A percentile compares a stretch with the other conserved stretches of the same genome.
phyloP scores from a whole-genome alignment of 352 stramenopile genomes.

The Phytophthora agathidicida region DNA sequence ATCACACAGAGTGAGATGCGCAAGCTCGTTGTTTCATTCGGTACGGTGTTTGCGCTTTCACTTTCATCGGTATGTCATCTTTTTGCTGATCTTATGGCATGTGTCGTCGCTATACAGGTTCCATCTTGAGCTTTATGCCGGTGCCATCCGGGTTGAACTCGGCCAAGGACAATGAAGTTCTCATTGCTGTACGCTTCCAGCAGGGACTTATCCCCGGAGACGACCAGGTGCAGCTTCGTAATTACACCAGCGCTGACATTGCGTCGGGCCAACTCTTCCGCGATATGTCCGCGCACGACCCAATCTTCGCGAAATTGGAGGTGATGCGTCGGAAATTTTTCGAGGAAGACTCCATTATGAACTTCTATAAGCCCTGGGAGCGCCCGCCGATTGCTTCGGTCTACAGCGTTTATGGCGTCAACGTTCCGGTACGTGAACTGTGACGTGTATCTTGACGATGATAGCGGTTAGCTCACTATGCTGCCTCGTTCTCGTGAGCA shows the following conservation, averaged over 20 bases:
- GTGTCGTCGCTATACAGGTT: slow-evolving; percentile 36
- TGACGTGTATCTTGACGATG: not conserved
- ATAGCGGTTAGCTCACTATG: not conserved
- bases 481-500: slow-evolving; percentile 11
- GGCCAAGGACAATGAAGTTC: slow-evolving; percentile 58
- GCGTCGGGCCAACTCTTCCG: slow-evolving; percentile 72
- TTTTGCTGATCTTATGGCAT: not conserved
- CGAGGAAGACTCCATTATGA: slow-evolving; percentile 64
- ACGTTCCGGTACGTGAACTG: slow-evolving; percentile 55
- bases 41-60: slow-evolving; percentile 24
- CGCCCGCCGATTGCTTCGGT: slow-evolving; percentile 74
- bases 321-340: slow-evolving; percentile 68
- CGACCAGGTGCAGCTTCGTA: slow-evolving; percentile 31
- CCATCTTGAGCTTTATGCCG: slow-evolving; percentile 77
- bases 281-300: slow-evolving; percentile 67
- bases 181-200: slow-evolving; percentile 56
- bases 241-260: slow-evolving; percentile 76
- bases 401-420: slow-evolving; percentile 82
- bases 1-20: slow-evolving; percentile 71
- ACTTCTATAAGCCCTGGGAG: slow-evolving; percentile 64
- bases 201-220: slow-evolving; percentile 21
- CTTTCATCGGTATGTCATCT: not conserved
- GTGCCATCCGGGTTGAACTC: slow-evolving; percentile 60
- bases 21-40: slow-evolving; percentile 75
- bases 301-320: slow-evolving; percentile 70